Conservation (phyloP, 2,329 filamentous ascomycete species). For the Monosporascus sp. region DNA sequence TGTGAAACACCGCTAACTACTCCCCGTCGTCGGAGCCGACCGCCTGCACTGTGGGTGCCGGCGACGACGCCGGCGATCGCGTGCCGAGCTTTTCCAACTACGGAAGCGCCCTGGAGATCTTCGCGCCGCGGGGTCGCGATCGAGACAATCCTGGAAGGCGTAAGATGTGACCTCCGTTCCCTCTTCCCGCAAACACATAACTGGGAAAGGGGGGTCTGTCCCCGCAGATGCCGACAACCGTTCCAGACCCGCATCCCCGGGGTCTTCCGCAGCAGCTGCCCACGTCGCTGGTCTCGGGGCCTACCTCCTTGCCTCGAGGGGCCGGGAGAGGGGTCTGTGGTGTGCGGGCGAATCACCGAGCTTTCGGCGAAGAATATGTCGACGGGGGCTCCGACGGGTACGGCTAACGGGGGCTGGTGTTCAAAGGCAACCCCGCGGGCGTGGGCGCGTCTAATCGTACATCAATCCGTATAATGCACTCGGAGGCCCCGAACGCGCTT, state of each 20-base stretch:
- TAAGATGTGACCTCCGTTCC: neutral
- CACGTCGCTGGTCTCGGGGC: slow-evolving; percentile 58
- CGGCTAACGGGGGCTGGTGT: slow-evolving; percentile 28
- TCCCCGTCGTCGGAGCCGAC: too few species aligned
- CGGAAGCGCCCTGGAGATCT: slow-evolving; percentile 38
- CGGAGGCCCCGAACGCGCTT: too few species aligned
- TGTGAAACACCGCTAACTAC: too few species aligned
- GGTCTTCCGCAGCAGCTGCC: slow-evolving; percentile 58
- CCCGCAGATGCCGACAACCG: slow-evolving; percentile 5
- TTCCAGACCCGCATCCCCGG: slow-evolving; percentile 43
- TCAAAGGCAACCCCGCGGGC: slow-evolving; percentile 22
- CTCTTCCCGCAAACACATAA: neutral
- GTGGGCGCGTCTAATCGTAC: too few species aligned
- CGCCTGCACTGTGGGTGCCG: too few species aligned
- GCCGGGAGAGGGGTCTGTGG: slow-evolving; percentile 30
- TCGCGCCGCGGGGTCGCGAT: slow-evolving; percentile 35
- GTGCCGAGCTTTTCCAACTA: too few species aligned
- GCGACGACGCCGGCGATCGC: too few species aligned
- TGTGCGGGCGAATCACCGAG: slow-evolving; percentile 36
- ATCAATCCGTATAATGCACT: too few species aligned
- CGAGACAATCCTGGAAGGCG: slow-evolving; percentile 15
- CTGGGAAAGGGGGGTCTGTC: neutral
- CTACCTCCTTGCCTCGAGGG: slow-evolving; percentile 47
- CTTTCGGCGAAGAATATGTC: slow-evolving; percentile 35
- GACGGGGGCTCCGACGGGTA: slow-evolving; percentile 26